Percentiles rank a stretch among this genome's conserved stretches.
These are phyloP conservation scores for Arachis hypogaea DNA, from an alignment of 306 rosid genomes.

Conservation along the genomic window DNA sequence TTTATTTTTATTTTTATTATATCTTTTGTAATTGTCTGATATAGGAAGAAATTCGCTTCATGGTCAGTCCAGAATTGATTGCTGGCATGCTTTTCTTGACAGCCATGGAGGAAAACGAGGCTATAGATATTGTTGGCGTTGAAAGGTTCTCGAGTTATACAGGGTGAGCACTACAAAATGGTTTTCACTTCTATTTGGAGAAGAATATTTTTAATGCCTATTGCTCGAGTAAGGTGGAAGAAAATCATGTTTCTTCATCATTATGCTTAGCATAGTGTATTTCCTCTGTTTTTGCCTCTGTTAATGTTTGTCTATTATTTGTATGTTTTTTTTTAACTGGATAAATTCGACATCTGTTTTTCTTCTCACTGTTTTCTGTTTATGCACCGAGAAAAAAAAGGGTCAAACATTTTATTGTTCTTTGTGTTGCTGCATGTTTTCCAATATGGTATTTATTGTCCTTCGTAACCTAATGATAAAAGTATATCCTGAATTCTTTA, in stretches of 20 bases:
- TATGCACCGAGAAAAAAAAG: background rate
- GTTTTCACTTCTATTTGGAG: constrained; percentile 30
- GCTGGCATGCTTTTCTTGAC: constrained; percentile 92
- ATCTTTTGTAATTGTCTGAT: constrained; percentile 28
- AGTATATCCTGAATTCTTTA: constrained; percentile 45
- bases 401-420: background rate
- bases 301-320: background rate
- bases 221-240: constrained; percentile 9
- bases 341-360: background rate
- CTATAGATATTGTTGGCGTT: constrained; percentile 81
- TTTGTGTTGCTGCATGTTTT: constrained; percentile 20
- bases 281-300: constrained; percentile 6
- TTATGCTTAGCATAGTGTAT: constrained; percentile 18
- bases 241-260: constrained; percentile 23
- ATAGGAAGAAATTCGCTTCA: constrained; percentile 96
- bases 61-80: constrained; percentile 89
- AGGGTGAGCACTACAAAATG: constrained; percentile 63
- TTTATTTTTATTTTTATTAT: constrained; percentile 9
- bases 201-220: constrained; percentile 5
- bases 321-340: background rate
- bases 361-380: constrained; percentile 21
- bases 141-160: constrained; percentile 89
- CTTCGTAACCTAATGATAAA: constrained; percentile 38
- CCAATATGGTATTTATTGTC: constrained; percentile 4
- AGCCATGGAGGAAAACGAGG: constrained; percentile 88